Conservation (phyloP, 2,329 filamentous ascomycete species). For the Colletotrichum sp. region DNA sequence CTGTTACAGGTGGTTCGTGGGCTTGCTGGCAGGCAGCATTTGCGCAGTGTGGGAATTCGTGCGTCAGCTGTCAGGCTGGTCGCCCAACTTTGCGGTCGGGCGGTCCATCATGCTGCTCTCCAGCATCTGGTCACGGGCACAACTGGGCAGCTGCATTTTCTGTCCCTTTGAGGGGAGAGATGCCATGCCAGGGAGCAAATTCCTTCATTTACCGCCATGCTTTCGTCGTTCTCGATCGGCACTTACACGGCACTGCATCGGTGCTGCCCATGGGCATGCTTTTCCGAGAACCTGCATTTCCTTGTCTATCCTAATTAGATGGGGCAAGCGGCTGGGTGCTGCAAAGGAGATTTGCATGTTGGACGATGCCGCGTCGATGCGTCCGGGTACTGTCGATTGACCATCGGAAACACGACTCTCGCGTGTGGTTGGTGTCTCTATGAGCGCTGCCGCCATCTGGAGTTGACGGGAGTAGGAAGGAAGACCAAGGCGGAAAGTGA, state of each 20-base stretch:
- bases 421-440: no score
- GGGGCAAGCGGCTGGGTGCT: no score
- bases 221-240: background rate
- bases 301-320: no score
- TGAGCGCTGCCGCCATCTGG: no score
- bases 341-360: no score
- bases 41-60: background rate
- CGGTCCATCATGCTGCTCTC: background rate
- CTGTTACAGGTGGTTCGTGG: background rate
- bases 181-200: no score
- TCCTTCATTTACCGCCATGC: background rate
- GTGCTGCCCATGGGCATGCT: background rate
- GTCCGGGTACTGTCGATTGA: no score
- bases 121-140: background rate
- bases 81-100: background rate
- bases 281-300: background rate
- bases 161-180: background rate
- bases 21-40: background rate
- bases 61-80: background rate
- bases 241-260: background rate
- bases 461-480: background rate
- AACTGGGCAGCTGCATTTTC: background rate
- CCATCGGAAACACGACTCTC: no score
- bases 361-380: no score
- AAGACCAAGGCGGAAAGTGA: background rate